Conservation (phyloP, 2,329 filamentous ascomycete genomes). For the Penicillium sp. region DNA sequence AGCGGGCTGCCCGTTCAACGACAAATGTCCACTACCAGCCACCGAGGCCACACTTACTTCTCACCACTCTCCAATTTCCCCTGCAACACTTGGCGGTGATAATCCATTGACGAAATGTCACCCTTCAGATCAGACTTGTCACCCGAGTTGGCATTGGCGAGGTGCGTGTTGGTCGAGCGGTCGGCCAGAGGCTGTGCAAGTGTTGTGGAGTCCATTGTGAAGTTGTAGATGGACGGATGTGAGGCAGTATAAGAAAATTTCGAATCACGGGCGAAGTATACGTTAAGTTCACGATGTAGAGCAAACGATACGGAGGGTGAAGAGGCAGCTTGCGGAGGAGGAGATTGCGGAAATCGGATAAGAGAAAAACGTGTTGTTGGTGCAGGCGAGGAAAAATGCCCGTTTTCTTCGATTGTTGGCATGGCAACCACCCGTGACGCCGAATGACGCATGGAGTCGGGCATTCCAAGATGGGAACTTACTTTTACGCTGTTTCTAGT, state of each 20-base stretch:
- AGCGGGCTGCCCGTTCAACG: conserved; percentile 3
- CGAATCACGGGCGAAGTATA: not conserved
- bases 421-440: conserved; percentile 35
- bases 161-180: conserved; percentile 49
- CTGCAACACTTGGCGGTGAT: conserved; percentile 49
- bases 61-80: conserved; percentile 45
- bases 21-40: not conserved
- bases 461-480: conserved; percentile 4
- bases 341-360: conserved; percentile 23
- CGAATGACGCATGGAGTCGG: conserved; percentile 5
- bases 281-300: conserved; percentile 6
- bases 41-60: conserved; percentile 36
- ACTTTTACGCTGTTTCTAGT: not conserved
- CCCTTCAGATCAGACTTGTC: conserved; percentile 41
- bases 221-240: conserved; percentile 3
- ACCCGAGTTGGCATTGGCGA: conserved; percentile 27
- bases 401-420: conserved; percentile 42
- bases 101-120: conserved; percentile 46
- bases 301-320: conserved; percentile 7
- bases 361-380: conserved; percentile 34
- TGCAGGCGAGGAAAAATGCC: conserved; percentile 31
- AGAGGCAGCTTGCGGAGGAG: not conserved
- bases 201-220: conserved; percentile 38
- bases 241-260: not conserved
- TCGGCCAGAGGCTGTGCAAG: conserved; percentile 43